Percentiles rank a stretch among this genome's conserved stretches.
These are phyloP conservation scores for Russula griseocarnosa DNA, from an alignment of 768 basidiomycete species.

Conservation along the genomic window DNA sequence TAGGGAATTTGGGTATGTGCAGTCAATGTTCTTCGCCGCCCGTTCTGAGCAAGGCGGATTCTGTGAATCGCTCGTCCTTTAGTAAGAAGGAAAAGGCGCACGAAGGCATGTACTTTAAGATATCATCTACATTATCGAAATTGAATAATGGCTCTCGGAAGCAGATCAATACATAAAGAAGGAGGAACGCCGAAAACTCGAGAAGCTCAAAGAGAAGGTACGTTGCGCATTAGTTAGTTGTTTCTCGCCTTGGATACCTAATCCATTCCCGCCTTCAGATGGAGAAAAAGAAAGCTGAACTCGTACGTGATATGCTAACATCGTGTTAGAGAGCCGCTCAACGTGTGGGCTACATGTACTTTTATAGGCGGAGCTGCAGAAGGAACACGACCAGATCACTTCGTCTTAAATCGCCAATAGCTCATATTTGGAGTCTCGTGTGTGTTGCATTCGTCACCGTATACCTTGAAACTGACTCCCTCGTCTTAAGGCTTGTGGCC, in stretches of 20 bases:
- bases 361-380: conserved; percentile 35
- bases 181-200: conserved; percentile 54
- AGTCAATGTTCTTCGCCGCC: not conserved
- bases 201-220: conserved; percentile 58
- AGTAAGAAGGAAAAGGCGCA: conserved; percentile 75
- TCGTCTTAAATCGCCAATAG: not conserved
- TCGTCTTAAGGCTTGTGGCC: not conserved
- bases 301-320: conserved; percentile 29
- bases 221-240: conserved; percentile 22
- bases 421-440: not conserved
- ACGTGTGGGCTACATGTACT: not conserved
- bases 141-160: conserved; percentile 12
- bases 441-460: not conserved
- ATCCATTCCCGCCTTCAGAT: conserved; percentile 28
- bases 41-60: conserved; percentile 21
- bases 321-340: not conserved
- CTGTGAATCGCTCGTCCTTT: conserved; percentile 13
- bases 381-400: conserved; percentile 31
- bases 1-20: conserved; percentile 55
- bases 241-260: not conserved
- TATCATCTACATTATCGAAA: not conserved
- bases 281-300: conserved; percentile 35
- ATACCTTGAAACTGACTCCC: not conserved
- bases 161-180: conserved; percentile 61
- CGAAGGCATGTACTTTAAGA: conserved; percentile 44